Percentiles rank a stretch among this genome's conserved stretches.
phyloP scores from a whole-genome alignment of 441 rosid genomes.

The Erysimum cheiri region DNA sequence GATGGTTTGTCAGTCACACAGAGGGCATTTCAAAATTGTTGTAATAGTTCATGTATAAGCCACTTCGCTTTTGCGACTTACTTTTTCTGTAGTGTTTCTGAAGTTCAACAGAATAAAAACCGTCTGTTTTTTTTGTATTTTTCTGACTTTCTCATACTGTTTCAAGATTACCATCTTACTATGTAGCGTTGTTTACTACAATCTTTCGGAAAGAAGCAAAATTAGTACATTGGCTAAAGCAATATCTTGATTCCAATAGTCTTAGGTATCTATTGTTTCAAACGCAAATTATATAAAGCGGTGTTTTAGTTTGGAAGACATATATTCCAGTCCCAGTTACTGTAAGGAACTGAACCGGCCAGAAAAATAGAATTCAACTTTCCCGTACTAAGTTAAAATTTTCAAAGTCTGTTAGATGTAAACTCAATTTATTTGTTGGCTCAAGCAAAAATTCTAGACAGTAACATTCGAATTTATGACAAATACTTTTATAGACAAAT shows the following conservation, averaged over 20 bases:
- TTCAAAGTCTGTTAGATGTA: background rate
- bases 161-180: constrained; percentile 17
- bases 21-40: constrained; percentile 6
- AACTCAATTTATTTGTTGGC: background rate
- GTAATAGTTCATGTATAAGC: constrained; percentile 6
- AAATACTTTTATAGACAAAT: background rate
- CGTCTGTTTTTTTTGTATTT: background rate
- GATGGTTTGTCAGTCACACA: constrained; percentile 8
- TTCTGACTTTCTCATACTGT: background rate
- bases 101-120: background rate
- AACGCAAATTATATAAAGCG: background rate
- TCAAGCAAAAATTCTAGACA: background rate
- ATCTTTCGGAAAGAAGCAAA: background rate
- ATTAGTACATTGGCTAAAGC: background rate
- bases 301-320: background rate
- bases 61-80: background rate
- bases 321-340: background rate
- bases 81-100: background rate
- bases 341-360: background rate
- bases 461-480: background rate
- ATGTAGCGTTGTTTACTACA: constrained; percentile 2
- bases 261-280: background rate
- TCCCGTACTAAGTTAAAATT: background rate
- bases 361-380: background rate
- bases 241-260: constrained; percentile 9